These are phyloP conservation scores for Stemphylium lycopersici DNA, from an alignment of 2,329 filamentous ascomycete genomes.

Conservation along the genomic window DNA sequence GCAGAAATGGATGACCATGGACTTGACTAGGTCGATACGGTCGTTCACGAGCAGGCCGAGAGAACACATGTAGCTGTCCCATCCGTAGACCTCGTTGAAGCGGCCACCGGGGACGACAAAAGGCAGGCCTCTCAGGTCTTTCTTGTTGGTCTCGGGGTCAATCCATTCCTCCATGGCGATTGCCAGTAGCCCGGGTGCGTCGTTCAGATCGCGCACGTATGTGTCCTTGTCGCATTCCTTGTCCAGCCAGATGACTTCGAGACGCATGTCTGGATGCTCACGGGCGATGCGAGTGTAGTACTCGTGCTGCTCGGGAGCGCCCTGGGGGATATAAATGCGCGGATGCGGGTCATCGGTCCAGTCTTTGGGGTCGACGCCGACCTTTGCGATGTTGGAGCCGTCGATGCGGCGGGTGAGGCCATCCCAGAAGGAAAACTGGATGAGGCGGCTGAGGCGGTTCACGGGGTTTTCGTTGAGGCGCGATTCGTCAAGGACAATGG, in stretches of 20 bases:
- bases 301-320: constrained; percentile 83
- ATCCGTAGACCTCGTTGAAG: constrained; percentile 98
- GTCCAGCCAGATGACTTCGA: constrained; percentile 84
- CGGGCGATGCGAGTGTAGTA: constrained; percentile 85
- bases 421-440: constrained; percentile 91
- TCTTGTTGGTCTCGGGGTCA: constrained; percentile 70
- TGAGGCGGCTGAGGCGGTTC: constrained; percentile 81
- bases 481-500: constrained; percentile 88
- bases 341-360: constrained; percentile 90
- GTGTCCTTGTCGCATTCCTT: constrained; percentile 76
- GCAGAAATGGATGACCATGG: constrained; percentile 95
- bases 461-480: constrained; percentile 96
- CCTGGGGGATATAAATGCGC: constrained; percentile 86
- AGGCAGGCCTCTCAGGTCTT: constrained; percentile 77
- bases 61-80: constrained; percentile 99
- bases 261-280: constrained; percentile 78
- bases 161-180: constrained; percentile 81
- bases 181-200: constrained; percentile 86
- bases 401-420: constrained; percentile 7
- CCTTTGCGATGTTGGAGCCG: constrained; percentile 77
- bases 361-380: constrained; percentile 90
- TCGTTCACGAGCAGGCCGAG: constrained; percentile 86
- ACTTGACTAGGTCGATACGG: constrained; percentile 83
- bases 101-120: constrained; percentile 97
- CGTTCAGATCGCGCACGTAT: constrained; percentile 81